phyloP scores from a whole-genome alignment of 2,329 filamentous ascomycete genomes.

The Arthrinium phaeospermum region DNA sequence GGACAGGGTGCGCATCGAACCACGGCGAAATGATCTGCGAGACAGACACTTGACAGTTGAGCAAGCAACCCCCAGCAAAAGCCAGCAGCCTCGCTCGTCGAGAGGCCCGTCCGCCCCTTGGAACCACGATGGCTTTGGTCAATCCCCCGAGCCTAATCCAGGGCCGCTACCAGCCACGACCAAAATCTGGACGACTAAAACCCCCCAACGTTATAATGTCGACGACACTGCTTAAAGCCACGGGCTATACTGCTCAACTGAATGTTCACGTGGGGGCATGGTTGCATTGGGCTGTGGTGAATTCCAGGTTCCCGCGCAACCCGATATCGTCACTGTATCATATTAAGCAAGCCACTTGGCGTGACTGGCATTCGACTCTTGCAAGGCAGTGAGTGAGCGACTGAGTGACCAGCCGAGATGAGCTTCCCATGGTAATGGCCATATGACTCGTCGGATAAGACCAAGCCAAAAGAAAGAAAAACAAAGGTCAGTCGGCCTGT shows the following conservation, averaged over 20 bases:
- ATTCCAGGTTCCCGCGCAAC: neutral
- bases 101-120: neutral
- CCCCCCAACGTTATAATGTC: neutral
- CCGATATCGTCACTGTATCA: neutral
- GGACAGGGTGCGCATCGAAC: neutral
- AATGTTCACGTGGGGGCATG: neutral
- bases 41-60: neutral
- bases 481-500: neutral
- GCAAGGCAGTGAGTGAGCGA: neutral
- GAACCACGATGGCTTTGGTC: conserved; percentile 5
- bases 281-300: neutral
- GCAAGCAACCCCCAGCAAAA: neutral
- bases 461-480: neutral
- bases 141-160: neutral
- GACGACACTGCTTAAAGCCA: neutral
- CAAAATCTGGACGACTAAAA: neutral
- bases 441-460: neutral
- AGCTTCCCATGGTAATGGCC: neutral
- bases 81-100: neutral
- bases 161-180: neutral
- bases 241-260: neutral
- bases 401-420: neutral
- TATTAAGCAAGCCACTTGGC: neutral
- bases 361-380: neutral
- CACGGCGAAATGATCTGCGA: neutral